Conservation (phyloP, 1,139 yeast genomes). For the Tardiomyces digboiensis region DNA sequence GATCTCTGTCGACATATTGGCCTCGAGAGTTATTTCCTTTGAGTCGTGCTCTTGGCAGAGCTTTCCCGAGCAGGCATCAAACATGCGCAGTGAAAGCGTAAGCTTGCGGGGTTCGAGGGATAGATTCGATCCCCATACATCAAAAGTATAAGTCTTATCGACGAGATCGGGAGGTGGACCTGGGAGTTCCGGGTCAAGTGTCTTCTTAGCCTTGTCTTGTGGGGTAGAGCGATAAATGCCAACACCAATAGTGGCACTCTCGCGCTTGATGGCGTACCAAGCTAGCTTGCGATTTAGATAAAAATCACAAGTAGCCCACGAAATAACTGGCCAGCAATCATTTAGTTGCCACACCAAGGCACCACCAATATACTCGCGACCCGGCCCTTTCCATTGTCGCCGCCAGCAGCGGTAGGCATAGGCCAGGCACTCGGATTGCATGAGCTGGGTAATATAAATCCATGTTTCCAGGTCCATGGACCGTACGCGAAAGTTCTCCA, state of each 20-base stretch:
- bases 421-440: conserved; percentile 42
- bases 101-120: conserved; percentile 19
- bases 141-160: conserved; percentile 19
- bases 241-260: conserved; percentile 27
- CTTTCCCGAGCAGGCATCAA: conserved; percentile 27
- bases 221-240: conserved; percentile 30
- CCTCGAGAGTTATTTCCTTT: conserved; percentile 17
- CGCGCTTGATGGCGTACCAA: conserved; percentile 38
- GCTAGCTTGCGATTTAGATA: conserved; percentile 34
- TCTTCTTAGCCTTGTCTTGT: conserved; percentile 6
- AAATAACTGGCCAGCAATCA: conserved; percentile 43
- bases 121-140: conserved; percentile 37
- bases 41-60: conserved; percentile 11
- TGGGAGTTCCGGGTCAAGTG: neutral
- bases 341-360: conserved; percentile 43
- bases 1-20: conserved; percentile 32
- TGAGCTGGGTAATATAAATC: conserved; percentile 40
- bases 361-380: conserved; percentile 31
- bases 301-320: conserved; percentile 39
- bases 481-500: conserved; percentile 32
- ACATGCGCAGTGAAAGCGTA: conserved; percentile 25
- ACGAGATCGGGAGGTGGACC: neutral
- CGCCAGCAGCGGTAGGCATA: conserved; percentile 40
- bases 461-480: conserved; percentile 31
- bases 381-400: conserved; percentile 34